Evolutionary conservation across 345 rosid genomes (phyloP).

Genomic region (Hypericum androsaemum): DNA sequence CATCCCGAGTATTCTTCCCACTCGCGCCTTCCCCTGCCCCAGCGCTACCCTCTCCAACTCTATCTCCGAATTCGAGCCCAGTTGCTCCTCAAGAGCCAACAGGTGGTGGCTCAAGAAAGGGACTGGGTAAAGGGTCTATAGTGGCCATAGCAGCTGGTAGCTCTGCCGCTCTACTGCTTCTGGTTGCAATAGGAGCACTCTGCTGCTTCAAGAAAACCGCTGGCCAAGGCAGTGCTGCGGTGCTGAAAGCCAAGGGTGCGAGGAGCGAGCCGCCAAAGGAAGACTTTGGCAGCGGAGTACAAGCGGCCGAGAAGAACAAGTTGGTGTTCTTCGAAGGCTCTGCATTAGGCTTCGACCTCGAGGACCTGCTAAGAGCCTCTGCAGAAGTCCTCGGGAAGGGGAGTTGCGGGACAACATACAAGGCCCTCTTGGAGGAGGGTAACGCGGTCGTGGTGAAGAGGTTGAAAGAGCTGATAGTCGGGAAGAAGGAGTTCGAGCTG

Average conservation of each 20-base stretch:
- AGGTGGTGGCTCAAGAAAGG: conserved; percentile 27
- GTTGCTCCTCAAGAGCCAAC: conserved; percentile 15
- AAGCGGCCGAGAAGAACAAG: conserved; percentile 93
- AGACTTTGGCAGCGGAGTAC: conserved; percentile 90
- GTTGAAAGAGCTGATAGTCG: conserved; percentile 62
- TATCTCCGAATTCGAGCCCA: conserved; percentile 13
- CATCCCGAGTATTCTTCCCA: conserved; percentile 16
- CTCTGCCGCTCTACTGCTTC: conserved; percentile 32
- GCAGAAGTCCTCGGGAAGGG: conserved; percentile 98
- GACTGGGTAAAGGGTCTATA: conserved; percentile 41
- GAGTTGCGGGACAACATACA: conserved; percentile 82
- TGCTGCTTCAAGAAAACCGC: conserved; percentile 51
- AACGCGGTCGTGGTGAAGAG: conserved; percentile 80
- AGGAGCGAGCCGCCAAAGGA: conserved; percentile 54
- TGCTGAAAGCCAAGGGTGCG: conserved; percentile 38
- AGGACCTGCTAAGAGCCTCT: conserved; percentile 86
- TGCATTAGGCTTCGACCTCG: conserved; percentile 70
- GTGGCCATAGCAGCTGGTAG: conserved; percentile 63
- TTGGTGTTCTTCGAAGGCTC: conserved; percentile 85
- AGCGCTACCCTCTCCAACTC: conserved; percentile 1
- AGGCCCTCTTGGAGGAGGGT: conserved; percentile 88
- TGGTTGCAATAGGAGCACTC: conserved; percentile 34
- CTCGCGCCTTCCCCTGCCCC: conserved; percentile 57
- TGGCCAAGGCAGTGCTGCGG: conserved; percentile 21
- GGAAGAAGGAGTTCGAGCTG: conserved; percentile 85